phyloP scores from a whole-genome alignment of 768 basidiomycete genomes.

The Galerina marginata region DNA sequence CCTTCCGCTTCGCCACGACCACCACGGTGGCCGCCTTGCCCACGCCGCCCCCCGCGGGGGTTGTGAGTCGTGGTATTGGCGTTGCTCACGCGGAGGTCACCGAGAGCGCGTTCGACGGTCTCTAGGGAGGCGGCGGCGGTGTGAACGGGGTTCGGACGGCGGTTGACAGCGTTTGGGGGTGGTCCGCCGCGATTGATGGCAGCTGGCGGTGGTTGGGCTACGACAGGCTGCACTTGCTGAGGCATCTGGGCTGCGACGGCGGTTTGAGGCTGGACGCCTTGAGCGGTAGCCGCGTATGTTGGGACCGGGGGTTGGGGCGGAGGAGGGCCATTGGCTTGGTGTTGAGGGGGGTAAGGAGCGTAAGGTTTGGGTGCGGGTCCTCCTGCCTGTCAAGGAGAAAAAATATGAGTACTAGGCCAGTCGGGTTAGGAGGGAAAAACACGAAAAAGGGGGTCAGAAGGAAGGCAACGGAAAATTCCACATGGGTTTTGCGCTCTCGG shows the following conservation, averaged over 20 bases:
- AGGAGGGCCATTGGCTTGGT: conserved; percentile 10
- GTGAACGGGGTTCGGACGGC: conserved; percentile 57
- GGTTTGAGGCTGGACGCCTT: conserved; percentile 4
- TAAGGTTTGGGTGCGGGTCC: conserved; percentile 12
- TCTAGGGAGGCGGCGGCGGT: conserved; percentile 78
- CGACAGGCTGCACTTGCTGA: conserved; percentile 30
- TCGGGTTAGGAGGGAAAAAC: neutral
- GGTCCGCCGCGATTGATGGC: neutral
- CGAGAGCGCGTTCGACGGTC: conserved; percentile 62
- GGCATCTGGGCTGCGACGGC: conserved; percentile 28
- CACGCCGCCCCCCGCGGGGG: conserved; percentile 27
- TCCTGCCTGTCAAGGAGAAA: neutral
- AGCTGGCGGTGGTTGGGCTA: conserved; percentile 23
- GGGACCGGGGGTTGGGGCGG: conserved; percentile 11
- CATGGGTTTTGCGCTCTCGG: conserved; percentile 47
- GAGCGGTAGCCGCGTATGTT: conserved; percentile 30
- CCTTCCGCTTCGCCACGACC: conserved; percentile 31
- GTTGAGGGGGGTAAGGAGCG: conserved; percentile 17
- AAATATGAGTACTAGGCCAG: no score
- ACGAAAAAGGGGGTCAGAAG: conserved; percentile 39
- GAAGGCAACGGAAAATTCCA: conserved; percentile 68
- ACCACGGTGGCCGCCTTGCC: conserved; percentile 31
- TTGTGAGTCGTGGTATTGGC: neutral
- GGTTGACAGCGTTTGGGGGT: conserved; percentile 11
- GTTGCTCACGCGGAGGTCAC: conserved; percentile 52